A percentile compares a stretch with the other conserved stretches of the same genome.
These are phyloP conservation scores for Domatiomyces catenatus DNA, from an alignment of 2,329 filamentous ascomycete species.

Conservation along the genomic window DNA sequence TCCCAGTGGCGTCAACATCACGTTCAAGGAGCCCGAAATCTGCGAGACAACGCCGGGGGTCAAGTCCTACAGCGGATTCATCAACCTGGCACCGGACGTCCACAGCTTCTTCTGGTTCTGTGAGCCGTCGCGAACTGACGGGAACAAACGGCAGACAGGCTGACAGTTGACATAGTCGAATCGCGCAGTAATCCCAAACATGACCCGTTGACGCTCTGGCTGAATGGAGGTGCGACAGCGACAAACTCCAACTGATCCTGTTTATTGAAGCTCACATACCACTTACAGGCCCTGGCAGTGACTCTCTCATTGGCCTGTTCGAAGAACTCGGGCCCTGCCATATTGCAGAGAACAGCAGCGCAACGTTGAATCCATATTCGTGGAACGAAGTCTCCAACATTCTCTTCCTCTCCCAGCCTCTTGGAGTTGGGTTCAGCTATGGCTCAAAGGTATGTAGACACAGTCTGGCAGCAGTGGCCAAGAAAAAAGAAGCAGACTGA, in stretches of 20 bases:
- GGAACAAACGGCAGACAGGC: not conserved
- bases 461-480: no score
- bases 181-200: slow-evolving; percentile 32
- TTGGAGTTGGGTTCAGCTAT: slow-evolving; percentile 44
- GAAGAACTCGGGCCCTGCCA: slow-evolving; percentile 30
- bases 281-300: slow-evolving; percentile 24
- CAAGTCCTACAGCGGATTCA: slow-evolving; percentile 42
- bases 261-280: not conserved
- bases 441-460: slow-evolving; percentile 17
- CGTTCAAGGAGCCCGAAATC: slow-evolving; percentile 43
- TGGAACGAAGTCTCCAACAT: slow-evolving; percentile 47
- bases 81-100: slow-evolving; percentile 36
- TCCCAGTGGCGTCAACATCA: slow-evolving; percentile 35
- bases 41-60: slow-evolving; percentile 42
- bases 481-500: slow-evolving; percentile 1
- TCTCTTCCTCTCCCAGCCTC: slow-evolving; percentile 46
- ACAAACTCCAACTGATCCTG: not conserved
- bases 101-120: slow-evolving; percentile 45
- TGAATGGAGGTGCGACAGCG: slow-evolving; percentile 21
- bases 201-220: slow-evolving; percentile 28
- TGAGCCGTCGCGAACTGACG: slow-evolving; percentile 23
- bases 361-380: slow-evolving; percentile 40
- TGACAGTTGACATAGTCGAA: not conserved
- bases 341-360: slow-evolving; percentile 30
- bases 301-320: slow-evolving; percentile 28